Evolutionary conservation across 352 stramenopile genomes (phyloP).

Genomic region (Phytophthora pinifolia): DNA sequence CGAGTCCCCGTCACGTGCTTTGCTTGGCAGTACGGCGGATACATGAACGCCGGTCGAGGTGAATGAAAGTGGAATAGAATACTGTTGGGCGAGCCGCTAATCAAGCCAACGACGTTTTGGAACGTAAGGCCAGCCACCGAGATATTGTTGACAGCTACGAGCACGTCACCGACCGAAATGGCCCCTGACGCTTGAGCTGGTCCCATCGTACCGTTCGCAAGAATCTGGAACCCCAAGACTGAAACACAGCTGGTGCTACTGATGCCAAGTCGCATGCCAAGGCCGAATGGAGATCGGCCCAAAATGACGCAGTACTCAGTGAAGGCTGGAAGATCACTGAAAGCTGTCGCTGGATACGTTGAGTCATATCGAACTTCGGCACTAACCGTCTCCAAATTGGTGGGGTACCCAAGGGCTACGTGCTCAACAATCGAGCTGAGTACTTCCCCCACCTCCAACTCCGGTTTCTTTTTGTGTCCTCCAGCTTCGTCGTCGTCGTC

Average conservation of each 20-base stretch:
- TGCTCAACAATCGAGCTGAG: constrained; percentile 82
- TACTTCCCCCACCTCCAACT: constrained; percentile 72
- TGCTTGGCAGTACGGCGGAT: constrained; percentile 67
- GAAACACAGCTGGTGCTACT: constrained; percentile 55
- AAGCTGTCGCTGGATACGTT: constrained; percentile 49
- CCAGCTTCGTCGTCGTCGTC: constrained; percentile 42
- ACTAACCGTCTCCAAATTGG: constrained; percentile 41
- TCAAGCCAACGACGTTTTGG: constrained; percentile 78
- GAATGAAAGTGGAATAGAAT: constrained; percentile 88
- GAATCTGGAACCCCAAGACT: constrained; percentile 81
- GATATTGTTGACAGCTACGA: constrained; percentile 79
- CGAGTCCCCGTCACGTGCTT: constrained; percentile 53
- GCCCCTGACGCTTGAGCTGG: constrained; percentile 74
- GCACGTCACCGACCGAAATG: constrained; percentile 69
- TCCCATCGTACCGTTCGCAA: constrained; percentile 72
- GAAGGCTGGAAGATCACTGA: constrained; percentile 50
- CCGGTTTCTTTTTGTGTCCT: constrained; percentile 55
- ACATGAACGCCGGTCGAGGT: constrained; percentile 54
- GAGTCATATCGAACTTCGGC: constrained; percentile 53
- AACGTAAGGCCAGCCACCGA: constrained; percentile 61
- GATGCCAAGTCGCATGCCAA: constrained; percentile 83
- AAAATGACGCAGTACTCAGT: constrained; percentile 79
- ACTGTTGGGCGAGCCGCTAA: constrained; percentile 56
- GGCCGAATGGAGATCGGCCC: constrained; percentile 59
- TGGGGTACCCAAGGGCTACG: constrained; percentile 76